Evolutionary conservation across 2,329 filamentous ascomycete genomes (phyloP).

Genomic region (Rutstroemia sp.): DNA sequence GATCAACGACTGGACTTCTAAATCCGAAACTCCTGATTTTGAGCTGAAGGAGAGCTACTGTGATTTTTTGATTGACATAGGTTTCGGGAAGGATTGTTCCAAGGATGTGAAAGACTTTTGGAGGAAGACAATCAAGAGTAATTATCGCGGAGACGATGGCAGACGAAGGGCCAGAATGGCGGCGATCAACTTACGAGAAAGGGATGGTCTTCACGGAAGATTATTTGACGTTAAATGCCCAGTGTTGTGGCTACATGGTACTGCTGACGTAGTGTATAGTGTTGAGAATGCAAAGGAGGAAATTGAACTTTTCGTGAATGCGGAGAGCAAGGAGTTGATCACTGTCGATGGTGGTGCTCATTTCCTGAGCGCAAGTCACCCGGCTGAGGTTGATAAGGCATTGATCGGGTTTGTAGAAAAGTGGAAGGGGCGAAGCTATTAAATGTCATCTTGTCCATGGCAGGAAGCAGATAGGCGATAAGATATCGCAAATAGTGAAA

Average conservation of each 20-base stretch:
- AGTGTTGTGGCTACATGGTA: slow-evolving; percentile 40
- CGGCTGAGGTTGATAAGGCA: slow-evolving; percentile 11
- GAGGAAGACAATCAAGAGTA: slow-evolving; percentile 37
- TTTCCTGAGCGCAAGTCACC: slow-evolving; percentile 37
- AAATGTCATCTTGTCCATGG: too few relatives aligned
- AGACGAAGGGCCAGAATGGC: slow-evolving; percentile 42
- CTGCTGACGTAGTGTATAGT: slow-evolving; percentile 38
- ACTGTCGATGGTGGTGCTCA: slow-evolving; percentile 40
- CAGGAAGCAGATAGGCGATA: too few relatives aligned
- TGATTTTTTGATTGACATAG: slow-evolving; percentile 37
- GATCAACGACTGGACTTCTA: slow-evolving; percentile 27
- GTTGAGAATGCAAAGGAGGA: slow-evolving; percentile 37
- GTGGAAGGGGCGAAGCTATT: not conserved
- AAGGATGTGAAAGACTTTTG: slow-evolving; percentile 37
- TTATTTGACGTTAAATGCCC: slow-evolving; percentile 42
- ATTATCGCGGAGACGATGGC: slow-evolving; percentile 44
- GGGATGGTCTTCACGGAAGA: slow-evolving; percentile 41
- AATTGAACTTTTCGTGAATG: slow-evolving; percentile 42
- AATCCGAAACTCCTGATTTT: slow-evolving; percentile 36
- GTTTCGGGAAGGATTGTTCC: slow-evolving; percentile 35
- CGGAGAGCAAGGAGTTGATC: slow-evolving; percentile 37
- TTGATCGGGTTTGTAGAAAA: slow-evolving; percentile 12
- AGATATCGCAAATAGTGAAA: too few relatives aligned
- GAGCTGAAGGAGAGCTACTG: slow-evolving; percentile 40
- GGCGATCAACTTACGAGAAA: slow-evolving; percentile 36